Conservation (phyloP, 2,329 filamentous ascomycete species). For the Colletotrichum lentis region DNA sequence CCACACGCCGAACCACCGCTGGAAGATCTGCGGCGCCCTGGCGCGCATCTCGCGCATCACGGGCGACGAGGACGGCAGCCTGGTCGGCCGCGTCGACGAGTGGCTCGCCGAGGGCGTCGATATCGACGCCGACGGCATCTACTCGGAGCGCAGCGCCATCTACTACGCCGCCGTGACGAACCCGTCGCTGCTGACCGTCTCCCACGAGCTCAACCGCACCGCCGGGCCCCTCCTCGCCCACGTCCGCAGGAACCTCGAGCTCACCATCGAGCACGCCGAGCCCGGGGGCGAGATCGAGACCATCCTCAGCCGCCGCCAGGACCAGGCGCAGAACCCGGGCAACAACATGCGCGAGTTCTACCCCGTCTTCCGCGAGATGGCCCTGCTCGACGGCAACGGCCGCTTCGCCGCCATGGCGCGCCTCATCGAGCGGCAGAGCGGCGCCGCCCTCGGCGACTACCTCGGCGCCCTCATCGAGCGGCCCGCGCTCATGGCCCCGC, state of each 20-base stretch:
- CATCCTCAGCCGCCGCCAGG: conserved; percentile 39
- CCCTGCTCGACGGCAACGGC: conserved; percentile 35
- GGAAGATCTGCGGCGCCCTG: conserved; percentile 39
- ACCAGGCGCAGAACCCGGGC: conserved; percentile 35
- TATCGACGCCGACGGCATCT: conserved; percentile 40
- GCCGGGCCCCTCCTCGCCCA: conserved; percentile 34
- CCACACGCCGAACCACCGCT: conserved; percentile 40
- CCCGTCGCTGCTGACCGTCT: conserved; percentile 38
- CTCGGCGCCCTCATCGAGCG: conserved; percentile 37
- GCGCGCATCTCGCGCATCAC: conserved; percentile 38
- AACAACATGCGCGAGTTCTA: conserved; percentile 38
- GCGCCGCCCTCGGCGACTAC: conserved; percentile 36
- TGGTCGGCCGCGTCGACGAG: conserved; percentile 36
- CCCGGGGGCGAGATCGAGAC: conserved; percentile 39
- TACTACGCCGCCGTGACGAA: conserved; percentile 40
- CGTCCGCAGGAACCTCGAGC: conserved; percentile 39
- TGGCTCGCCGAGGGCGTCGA: conserved; percentile 40
- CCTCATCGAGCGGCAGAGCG: conserved; percentile 34
- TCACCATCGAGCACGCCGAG: conserved; percentile 37
- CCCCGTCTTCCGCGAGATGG: conserved; percentile 38
- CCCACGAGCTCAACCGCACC: conserved; percentile 37
- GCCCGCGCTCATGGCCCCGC: conserved; percentile 32
- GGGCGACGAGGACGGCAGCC: conserved; percentile 35
- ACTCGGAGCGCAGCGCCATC: conserved; percentile 39
- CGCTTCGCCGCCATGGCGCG: conserved; percentile 39